Evolutionary conservation across 2,329 filamentous ascomycete species (phyloP).

Genomic region (Paradendryphiella salina): DNA sequence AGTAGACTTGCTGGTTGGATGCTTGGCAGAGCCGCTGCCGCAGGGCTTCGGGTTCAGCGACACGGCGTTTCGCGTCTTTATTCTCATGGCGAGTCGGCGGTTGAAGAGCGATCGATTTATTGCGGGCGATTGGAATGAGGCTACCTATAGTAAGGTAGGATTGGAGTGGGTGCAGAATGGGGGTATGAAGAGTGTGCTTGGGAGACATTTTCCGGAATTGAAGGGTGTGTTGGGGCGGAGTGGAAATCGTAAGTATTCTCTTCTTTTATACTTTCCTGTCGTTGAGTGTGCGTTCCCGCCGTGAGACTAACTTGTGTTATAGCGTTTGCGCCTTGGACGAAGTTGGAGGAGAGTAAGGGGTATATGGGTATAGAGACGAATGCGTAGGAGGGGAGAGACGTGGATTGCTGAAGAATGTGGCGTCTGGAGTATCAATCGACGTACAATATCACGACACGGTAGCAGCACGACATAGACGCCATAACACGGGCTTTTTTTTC

Average conservation of each 20-base stretch:
- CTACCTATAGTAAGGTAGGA: conserved; percentile 50
- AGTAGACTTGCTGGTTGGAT: conserved; percentile 52
- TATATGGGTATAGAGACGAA: conserved; percentile 29
- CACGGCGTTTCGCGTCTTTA: conserved; percentile 54
- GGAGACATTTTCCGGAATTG: conserved; percentile 52
- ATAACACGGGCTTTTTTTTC: too few relatives aligned
- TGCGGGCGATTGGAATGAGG: conserved; percentile 47
- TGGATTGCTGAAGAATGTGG: too few relatives aligned
- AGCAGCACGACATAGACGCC: too few relatives aligned
- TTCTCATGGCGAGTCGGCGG: conserved; percentile 50
- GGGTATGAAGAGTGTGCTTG: conserved; percentile 52
- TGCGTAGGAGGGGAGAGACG: neutral
- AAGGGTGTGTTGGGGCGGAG: conserved; percentile 51
- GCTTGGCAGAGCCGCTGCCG: conserved; percentile 50
- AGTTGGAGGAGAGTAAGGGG: conserved; percentile 24
- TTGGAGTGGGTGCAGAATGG: conserved; percentile 51
- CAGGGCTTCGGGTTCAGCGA: conserved; percentile 55
- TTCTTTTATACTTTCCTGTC: too few relatives aligned
- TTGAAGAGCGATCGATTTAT: conserved; percentile 54
- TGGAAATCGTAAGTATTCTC: conserved; percentile 44
- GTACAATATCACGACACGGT: too few relatives aligned
- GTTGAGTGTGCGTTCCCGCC: too few relatives aligned
- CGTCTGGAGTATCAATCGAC: too few relatives aligned
- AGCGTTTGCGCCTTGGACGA: conserved; percentile 31
- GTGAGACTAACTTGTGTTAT: conserved; percentile 25